Conservation (phyloP, 73 alveolate species). For the Uronychia binucleata region DNA sequence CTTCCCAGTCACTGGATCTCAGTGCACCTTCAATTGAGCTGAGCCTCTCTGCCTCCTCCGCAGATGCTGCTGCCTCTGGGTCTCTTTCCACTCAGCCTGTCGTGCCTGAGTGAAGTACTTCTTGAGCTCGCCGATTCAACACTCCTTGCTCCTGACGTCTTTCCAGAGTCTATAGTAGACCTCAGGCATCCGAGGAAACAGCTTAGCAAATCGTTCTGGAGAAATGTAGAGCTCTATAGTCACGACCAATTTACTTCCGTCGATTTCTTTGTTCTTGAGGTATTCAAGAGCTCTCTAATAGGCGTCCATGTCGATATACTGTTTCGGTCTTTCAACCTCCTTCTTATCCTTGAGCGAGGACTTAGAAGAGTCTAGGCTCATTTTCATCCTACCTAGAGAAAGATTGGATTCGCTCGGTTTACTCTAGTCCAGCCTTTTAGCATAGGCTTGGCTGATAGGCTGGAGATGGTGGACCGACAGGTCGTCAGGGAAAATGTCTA, state of each 20-base stretch:
- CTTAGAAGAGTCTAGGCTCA: background rate
- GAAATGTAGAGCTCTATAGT: background rate
- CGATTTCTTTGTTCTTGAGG: background rate
- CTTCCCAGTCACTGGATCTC: conserved; percentile 45
- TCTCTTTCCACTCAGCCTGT: too few species aligned
- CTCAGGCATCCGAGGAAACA: conserved; percentile 20
- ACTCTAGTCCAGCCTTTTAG: background rate
- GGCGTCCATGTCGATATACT: conserved; percentile 14
- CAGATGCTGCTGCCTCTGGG: too few species aligned
- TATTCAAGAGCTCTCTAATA: conserved; percentile 8
- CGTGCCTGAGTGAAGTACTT: too few species aligned
- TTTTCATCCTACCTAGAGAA: background rate
- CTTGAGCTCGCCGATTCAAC: conserved; percentile 1
- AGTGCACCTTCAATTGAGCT: too few species aligned
- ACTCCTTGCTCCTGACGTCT: conserved; percentile 4
- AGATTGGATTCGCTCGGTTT: background rate
- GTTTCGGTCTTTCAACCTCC: background rate
- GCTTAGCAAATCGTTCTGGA: background rate
- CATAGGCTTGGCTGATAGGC: background rate
- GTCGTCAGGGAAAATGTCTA: background rate
- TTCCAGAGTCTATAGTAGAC: conserved; percentile 43
- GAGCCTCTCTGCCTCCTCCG: too few species aligned
- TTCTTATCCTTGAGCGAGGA: background rate
- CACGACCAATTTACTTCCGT: background rate
- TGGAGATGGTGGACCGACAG: conserved; percentile 1